Conservation (phyloP, 1,284 basidiomycete genomes). For the Phlebopus sp. region DNA sequence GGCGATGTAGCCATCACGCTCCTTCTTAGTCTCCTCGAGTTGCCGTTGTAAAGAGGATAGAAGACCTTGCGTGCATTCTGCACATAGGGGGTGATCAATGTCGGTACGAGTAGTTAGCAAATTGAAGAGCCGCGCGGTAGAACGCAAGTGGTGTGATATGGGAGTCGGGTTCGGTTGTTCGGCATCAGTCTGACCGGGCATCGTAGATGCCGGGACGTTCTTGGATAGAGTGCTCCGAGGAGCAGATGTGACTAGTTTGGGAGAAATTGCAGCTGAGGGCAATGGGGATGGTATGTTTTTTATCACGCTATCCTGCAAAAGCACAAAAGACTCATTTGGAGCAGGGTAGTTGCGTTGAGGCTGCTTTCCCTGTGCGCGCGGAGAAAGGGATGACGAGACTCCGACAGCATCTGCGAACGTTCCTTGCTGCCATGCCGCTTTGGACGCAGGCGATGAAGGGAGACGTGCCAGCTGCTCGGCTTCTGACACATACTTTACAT, state of each 20-base stretch:
- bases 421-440: constrained; percentile 60
- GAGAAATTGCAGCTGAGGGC: constrained; percentile 34
- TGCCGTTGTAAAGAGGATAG: constrained; percentile 77
- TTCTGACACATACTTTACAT: constrained; percentile 42
- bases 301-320: constrained; percentile 80
- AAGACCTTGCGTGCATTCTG: constrained; percentile 87
- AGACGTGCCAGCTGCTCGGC: constrained; percentile 54
- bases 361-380: constrained; percentile 55
- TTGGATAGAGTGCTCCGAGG: constrained; percentile 27
- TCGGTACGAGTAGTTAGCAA: constrained; percentile 78
- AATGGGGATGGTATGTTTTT: constrained; percentile 54
- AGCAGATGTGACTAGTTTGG: constrained; percentile 40
- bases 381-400: constrained; percentile 39
- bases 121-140: constrained; percentile 73
- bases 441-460: constrained; percentile 54
- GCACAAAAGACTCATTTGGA: constrained; percentile 85
- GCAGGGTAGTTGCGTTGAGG: constrained; percentile 48
- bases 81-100: constrained; percentile 93
- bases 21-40: constrained; percentile 87
- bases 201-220: constrained; percentile 21
- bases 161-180: constrained; percentile 64
- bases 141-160: constrained; percentile 75
- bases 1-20: constrained; percentile 88
- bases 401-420: constrained; percentile 35
- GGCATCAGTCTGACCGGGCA: constrained; percentile 37